Base-by-base conservation (phyloP, 768 basidiomycete species). In the Naganishia antarctica region DNA sequence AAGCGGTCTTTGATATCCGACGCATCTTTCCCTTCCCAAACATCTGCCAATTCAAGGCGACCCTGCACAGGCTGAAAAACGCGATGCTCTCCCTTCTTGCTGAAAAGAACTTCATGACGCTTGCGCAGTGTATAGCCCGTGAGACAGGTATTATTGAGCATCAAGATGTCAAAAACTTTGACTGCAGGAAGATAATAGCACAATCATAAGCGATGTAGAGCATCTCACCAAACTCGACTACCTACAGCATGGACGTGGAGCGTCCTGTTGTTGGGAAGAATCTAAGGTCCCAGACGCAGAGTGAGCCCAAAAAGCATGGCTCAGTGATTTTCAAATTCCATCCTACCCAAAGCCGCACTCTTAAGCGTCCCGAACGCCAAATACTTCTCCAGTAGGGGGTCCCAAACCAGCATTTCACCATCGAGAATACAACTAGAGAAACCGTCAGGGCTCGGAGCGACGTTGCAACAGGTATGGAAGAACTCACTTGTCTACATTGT, bases 371-470 rank as follows among this genome's bases (percentile, higher is more conserved):
- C 96, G 67, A 99, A 98, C 0, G 94, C 90, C 21, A 96, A 80
- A 71, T 90, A 89, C 23, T 89, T 85, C 70, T 88, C 87, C 0
- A 90, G 86, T 3, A 88, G 81, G 0, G 94, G 94, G 76, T 98
- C 96, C 89, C 89, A 98, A 2, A 97, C 94, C 32, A 99, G 80
- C 94, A 99, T 98, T 76, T 99, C 96, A 0, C 96, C 96, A 70
- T 99, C 96, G 15, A 99, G 77, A 49, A 98, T 90, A 70, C 94
- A 87, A 53, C 94, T 97, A 63, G 3, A 32, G 12, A 40, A 1
- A 7, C 23, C 23, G 1, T 2, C 32, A 45, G 8, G 71, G 28
- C 18, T 21, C 4, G 37, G 34, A 32, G 9, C 3, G 29, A 28
- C 21, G 16, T n/a, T n/a, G n/a, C n/a, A n/a, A n/a, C n/a, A n/a